A percentile compares a stretch with the other conserved stretches of the same genome.
These are phyloP conservation scores for Fomitopsis betulina DNA, from an alignment of 1,284 basidiomycete genomes.

Conservation along the genomic window DNA sequence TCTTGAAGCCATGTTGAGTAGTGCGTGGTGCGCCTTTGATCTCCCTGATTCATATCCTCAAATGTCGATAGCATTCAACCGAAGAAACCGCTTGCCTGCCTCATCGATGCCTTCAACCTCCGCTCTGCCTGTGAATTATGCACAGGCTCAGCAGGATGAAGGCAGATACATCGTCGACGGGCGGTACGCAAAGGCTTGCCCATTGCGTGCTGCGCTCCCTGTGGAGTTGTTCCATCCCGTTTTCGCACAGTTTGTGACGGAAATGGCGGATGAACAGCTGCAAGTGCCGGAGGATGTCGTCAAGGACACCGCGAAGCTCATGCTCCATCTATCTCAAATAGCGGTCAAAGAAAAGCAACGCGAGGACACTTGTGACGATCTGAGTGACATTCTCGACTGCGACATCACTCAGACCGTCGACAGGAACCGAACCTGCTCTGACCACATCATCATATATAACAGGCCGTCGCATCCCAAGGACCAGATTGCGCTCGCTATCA, in stretches of 20 bases:
- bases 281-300: not conserved
- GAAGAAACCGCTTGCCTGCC: not conserved
- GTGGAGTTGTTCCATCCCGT: not conserved
- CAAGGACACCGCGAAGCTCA: not conserved
- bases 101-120: not conserved
- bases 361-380: not conserved
- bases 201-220: not conserved
- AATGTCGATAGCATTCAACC: not conserved
- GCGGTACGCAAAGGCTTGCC: not conserved
- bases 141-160: not conserved
- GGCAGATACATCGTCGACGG: not conserved
- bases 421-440: not conserved
- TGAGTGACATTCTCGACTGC: not conserved
- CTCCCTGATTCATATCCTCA: not conserved
- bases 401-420: not conserved
- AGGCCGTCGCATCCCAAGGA: not conserved
- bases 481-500: not conserved
- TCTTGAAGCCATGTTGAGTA: not conserved
- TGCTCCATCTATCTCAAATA: not conserved
- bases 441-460: not conserved
- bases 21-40: not conserved
- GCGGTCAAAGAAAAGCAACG: not conserved
- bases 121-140: not conserved
- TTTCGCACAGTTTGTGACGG: not conserved
- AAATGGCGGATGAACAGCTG: not conserved